Conservation (phyloP, 768 basidiomycete species). For the Arthromyces matolae region DNA sequence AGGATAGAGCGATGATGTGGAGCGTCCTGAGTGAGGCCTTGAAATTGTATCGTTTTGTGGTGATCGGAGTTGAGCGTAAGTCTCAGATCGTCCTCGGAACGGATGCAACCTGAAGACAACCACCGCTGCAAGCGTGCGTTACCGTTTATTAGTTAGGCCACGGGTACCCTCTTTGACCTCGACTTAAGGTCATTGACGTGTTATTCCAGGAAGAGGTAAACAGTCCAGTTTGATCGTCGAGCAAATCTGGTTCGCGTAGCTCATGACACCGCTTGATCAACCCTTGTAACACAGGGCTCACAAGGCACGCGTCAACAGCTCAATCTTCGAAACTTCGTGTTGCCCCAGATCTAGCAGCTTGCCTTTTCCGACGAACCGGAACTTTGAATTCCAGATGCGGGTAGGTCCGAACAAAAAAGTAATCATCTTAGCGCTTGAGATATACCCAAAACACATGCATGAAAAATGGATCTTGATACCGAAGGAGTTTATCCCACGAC, state of each 20-base stretch:
- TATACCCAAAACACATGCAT: too few species aligned
- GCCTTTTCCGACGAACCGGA: constrained; percentile 40
- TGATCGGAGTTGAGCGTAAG: constrained; percentile 39
- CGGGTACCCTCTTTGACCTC: constrained; percentile 37
- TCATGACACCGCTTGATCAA: constrained; percentile 42
- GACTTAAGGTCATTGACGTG: constrained; percentile 40
- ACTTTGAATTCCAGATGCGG: constrained; percentile 48
- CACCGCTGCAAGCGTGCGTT: constrained; percentile 31
- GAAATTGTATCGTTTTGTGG: constrained; percentile 27
- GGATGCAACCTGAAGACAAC: constrained; percentile 36
- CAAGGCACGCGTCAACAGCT: constrained; percentile 41
- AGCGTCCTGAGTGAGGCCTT: constrained; percentile 18
- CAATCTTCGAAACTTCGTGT: constrained; percentile 44
- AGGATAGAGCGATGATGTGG: constrained; percentile 10
- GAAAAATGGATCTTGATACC: too few species aligned
- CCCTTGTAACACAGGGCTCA: constrained; percentile 40
- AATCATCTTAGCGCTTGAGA: constrained; percentile 33
- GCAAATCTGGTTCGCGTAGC: constrained; percentile 42
- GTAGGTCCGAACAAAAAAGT: constrained; percentile 41
- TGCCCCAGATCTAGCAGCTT: constrained; percentile 35
- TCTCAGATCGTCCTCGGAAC: constrained; percentile 46
- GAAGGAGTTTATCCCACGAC: constrained; percentile 25
- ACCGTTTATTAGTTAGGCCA: constrained; percentile 21
- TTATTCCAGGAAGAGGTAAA: constrained; percentile 42
- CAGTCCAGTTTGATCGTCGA: constrained; percentile 40